Evolutionary conservation across 495 filamentous ascomycete genomes (phyloP).

Genomic region (Echria macrotheca): DNA sequence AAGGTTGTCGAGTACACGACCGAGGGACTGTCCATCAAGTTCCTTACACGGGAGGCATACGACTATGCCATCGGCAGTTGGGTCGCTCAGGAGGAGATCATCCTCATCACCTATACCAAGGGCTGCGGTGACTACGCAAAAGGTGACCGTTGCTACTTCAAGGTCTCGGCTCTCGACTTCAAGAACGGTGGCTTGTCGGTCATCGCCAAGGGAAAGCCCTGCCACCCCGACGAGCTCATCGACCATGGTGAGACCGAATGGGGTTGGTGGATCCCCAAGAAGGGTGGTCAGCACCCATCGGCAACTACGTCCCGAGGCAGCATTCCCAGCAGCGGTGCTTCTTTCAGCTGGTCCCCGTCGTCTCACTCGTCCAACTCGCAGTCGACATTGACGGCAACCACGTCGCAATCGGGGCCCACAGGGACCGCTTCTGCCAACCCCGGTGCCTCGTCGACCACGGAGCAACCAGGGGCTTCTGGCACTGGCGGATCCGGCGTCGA

Average conservation of each 20-base stretch:
- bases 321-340: not conserved
- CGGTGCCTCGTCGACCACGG: not conserved
- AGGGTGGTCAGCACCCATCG: not conserved
- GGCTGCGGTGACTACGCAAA: slow-evolving; percentile 5
- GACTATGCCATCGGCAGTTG: slow-evolving; percentile 1
- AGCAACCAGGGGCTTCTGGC: not conserved
- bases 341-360: not conserved
- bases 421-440: not conserved
- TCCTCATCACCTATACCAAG: slow-evolving; percentile 1
- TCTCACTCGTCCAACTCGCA: not conserved
- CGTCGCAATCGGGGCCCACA: not conserved
- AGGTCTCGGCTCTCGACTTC: not conserved
- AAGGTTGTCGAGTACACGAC: slow-evolving; percentile 5
- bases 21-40: not conserved
- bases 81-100: slow-evolving; percentile 1
- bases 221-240: slow-evolving; percentile 7
- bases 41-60: slow-evolving; percentile 1
- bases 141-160: slow-evolving; percentile 8
- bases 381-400: not conserved
- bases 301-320: not conserved
- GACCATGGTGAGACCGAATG: slow-evolving; percentile 9
- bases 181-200: not conserved
- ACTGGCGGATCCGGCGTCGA: not conserved
- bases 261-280: slow-evolving; percentile 6
- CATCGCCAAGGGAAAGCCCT: not conserved